Evolutionary conservation across 495 filamentous ascomycete species (phyloP).

Genomic region (Aspergillus homomorphus): DNA sequence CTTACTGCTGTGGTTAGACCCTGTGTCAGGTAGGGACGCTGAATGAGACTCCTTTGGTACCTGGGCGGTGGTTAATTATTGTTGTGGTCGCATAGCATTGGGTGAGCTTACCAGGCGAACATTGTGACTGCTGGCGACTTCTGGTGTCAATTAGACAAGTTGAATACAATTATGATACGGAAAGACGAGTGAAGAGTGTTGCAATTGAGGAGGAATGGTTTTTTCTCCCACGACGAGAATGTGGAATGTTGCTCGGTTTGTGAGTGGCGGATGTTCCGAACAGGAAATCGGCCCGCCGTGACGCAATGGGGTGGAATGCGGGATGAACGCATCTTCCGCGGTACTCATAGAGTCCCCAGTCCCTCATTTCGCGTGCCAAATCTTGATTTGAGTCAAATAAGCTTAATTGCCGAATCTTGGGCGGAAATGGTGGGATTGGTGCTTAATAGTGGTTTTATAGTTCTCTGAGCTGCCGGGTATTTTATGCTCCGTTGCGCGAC

Average conservation of each 20-base stretch:
- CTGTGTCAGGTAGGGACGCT: constrained; percentile 11
- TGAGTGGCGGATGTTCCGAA: neutral
- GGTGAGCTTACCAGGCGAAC: constrained; percentile 7
- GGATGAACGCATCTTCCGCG: neutral
- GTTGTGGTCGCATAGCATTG: neutral
- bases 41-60: constrained; percentile 13
- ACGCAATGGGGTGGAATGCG: neutral
- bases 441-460: too few relatives aligned
- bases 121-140: neutral
- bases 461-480: too few relatives aligned
- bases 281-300: constrained; percentile 1
- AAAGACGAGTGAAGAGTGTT: neutral
- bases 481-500: too few relatives aligned
- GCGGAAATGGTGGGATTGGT: too few relatives aligned
- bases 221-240: neutral
- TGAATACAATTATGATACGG: neutral
- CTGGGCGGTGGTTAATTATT: neutral
- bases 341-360: neutral
- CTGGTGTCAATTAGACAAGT: neutral
- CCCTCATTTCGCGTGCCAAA: too few relatives aligned
- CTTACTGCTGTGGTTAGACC: constrained; percentile 13
- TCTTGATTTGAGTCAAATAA: too few relatives aligned
- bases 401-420: too few relatives aligned
- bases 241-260: neutral
- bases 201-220: neutral